Conservation (phyloP, 2,329 filamentous ascomycete genomes). For the Moelleriella libera region DNA sequence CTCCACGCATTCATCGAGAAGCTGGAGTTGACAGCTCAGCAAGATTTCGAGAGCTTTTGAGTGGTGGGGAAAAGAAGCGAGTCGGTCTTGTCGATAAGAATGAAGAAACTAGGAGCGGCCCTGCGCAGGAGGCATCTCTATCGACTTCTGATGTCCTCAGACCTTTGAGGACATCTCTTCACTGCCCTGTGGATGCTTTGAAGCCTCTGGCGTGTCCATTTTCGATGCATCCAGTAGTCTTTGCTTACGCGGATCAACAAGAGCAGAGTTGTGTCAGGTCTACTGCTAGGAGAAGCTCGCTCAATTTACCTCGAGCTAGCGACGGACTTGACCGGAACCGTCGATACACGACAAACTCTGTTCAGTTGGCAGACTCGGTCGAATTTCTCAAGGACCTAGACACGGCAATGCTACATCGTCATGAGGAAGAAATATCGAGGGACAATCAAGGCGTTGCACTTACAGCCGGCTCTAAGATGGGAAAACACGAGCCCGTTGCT, state of each 20-base stretch:
- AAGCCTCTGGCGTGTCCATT: conserved; percentile 2
- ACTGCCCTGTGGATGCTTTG: neutral
- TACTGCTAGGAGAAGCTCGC: conserved; percentile 1
- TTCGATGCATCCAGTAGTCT: conserved; percentile 4
- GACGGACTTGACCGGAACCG: neutral
- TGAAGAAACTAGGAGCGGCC: neutral
- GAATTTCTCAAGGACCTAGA: conserved; percentile 3
- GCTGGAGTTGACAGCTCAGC: neutral
- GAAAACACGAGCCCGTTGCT: neutral
- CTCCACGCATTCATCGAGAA: neutral
- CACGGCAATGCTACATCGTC: neutral
- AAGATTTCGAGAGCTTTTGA: neutral
- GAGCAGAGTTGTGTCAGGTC: neutral
- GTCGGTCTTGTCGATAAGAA: neutral
- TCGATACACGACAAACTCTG: conserved; percentile 4
- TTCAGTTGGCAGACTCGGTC: conserved; percentile 1
- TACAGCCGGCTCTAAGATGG: neutral
- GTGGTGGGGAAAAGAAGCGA: neutral
- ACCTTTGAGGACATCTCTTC: neutral
- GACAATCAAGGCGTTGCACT: neutral
- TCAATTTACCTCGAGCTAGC: neutral
- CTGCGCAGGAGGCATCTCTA: neutral
- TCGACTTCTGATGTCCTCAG: neutral
- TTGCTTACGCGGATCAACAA: neutral
- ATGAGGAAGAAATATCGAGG: neutral